phyloP scores from a whole-genome alignment of 805 yeast species.

The Blastobotrys terrestris region DNA sequence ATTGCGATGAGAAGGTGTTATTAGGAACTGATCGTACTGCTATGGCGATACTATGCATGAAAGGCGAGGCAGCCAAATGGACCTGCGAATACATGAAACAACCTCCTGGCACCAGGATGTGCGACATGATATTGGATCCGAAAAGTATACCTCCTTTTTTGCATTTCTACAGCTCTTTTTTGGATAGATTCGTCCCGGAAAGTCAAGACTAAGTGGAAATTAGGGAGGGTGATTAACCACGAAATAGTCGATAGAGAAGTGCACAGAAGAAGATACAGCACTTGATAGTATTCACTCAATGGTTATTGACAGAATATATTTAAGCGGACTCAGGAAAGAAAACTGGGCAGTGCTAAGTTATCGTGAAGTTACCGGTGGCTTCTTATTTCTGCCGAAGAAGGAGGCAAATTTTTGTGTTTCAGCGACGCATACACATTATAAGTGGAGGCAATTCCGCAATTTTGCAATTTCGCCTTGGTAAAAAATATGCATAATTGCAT shows the following conservation, averaged over 20 bases:
- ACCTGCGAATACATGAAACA: neutral
- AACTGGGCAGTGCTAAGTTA: no score
- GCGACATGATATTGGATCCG: neutral
- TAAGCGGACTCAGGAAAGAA: no score
- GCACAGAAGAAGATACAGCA: neutral
- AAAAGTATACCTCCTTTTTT: neutral
- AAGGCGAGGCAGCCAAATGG: neutral
- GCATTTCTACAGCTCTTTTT: neutral
- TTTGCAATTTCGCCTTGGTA: no score
- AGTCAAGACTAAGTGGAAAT: no score
- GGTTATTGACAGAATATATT: no score
- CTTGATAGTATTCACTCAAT: neutral
- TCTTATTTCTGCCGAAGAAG: no score
- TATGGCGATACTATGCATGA: neutral
- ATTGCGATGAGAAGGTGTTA: neutral
- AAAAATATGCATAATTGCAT: no score
- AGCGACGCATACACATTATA: no score
- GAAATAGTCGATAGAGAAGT: neutral
- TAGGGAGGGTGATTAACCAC: neutral
- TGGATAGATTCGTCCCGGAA: neutral
- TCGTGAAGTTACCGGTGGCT: no score
- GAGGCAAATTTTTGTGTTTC: no score
- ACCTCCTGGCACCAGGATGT: neutral
- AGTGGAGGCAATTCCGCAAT: no score
- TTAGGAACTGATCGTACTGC: neutral